Base-by-base conservation (phyloP, 2,329 filamentous ascomycete genomes). In the Hirsutella minnesotensis region DNA sequence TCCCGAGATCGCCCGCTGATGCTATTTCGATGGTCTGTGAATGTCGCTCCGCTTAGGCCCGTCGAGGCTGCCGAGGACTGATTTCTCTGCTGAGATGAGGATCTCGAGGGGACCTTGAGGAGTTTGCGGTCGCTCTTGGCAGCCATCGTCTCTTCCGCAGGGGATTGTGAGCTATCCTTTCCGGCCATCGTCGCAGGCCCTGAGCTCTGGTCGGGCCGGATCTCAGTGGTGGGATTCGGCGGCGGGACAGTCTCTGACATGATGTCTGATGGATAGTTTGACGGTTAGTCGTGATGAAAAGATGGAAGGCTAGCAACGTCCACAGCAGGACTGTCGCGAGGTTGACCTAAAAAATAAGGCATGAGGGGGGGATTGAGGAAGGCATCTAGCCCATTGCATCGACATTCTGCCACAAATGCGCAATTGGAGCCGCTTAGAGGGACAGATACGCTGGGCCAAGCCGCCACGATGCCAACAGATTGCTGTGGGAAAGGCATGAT, bases 1-100 rank as follows among this genome's bases (percentile, higher is more conserved):
- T 76, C 77, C 61, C 77, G 82, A 39, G 81, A 84, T 51, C 72
- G 70, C 46, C 73, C 72, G 51, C 75, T 73, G 52, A 79, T 76
- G 57, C 76, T 82, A 53, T 77, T 78, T 58, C 72, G 67, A 44
- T 72, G 66, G 51, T 80, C 75, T 60, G 67, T 72, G 44, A 70
- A 71, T 41, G 76, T 79, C 38, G 67, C 71, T 53, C 76, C 77
- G 60, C 73, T 79, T 48, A 81, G 60, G 40, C 72, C 76, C 35
- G 76, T 77, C 37, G 73, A 67, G 44, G 75, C 75, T 43, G 75
- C 69, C 37, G 75, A 79, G 47, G 73, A 66, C 57, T 80, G 73
- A 54, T 73, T 68, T 57, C 71, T 73, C 47, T 63, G 75, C 41
- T 61, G 75, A 29, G 76, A 80, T 36, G 77, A 80, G 38, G 77